Base-by-base conservation (phyloP, 768 basidiomycete species). In the Mrakia frigida region DNA sequence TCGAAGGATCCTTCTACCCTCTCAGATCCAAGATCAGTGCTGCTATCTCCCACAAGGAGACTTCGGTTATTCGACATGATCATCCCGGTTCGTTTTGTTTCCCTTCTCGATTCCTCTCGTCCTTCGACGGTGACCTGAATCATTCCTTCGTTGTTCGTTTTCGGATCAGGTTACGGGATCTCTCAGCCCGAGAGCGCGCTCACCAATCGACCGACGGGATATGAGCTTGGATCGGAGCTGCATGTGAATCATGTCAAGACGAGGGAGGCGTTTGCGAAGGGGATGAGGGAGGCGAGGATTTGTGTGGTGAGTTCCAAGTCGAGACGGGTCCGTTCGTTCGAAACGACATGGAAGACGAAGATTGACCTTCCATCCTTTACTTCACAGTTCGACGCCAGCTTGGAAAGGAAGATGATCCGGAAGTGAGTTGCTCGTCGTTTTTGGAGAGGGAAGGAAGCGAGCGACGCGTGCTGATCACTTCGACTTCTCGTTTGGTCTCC, bases 341-440 rank as follows among this genome's bases (percentile, higher is more conserved):
- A 6, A n/a, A n/a, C n/a, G n/a, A n/a, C n/a, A n/a, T n/a, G n/a
- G n/a, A n/a, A 61, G 60, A 16, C 3, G 10, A 35, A n/a, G 1
- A 31, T 63, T 75, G 65, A 70, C 25, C 16, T 16, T 9, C 5
- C 1, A 3, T 33, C 18, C 14, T 23, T 70, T 14, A 1, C 14
- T 33, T 60, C 14, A 25, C 43, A 75, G 76, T 77, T 77, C 43
- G 76, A 77, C 37, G 61, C 70, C 9, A 77, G 76, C 53, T 33
- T 74, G 6, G 68, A 78, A 73, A 52, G 77, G n/a, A 78, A 74
- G 73, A 74, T 78, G 77, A 78, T 74, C 35, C 25, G 73, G 21
- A 78, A 74, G 77, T 78, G 59, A 59, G 71, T 60, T 9, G 50
- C 39, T 13, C 41, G 25, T 37, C 14, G 0, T 50, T 53, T 53